These are phyloP conservation scores for Pythium apleroticum DNA, from an alignment of 352 stramenopile species.

Conservation along the genomic window DNA sequence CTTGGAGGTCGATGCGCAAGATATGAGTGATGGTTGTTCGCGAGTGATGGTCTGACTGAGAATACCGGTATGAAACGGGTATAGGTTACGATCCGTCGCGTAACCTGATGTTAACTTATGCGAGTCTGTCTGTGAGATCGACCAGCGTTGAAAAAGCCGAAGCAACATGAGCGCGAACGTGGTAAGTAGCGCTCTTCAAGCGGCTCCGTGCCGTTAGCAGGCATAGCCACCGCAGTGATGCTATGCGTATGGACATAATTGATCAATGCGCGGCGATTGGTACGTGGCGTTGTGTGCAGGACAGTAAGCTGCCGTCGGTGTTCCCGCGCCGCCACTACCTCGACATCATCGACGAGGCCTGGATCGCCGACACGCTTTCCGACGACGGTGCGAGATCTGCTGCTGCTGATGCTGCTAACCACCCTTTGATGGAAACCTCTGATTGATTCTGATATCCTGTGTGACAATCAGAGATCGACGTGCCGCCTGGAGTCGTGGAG, in stretches of 20 bases:
- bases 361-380: slow-evolving; percentile 77
- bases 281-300: slow-evolving; percentile 27
- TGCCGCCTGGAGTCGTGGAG: slow-evolving; percentile 49
- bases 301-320: slow-evolving; percentile 68
- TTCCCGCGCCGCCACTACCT: slow-evolving; percentile 73
- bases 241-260: background rate
- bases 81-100: background rate
- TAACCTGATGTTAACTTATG: background rate
- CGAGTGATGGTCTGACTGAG: background rate
- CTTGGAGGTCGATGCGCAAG: slow-evolving; percentile 12
- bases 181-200: background rate
- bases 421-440: too few relatives aligned
- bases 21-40: slow-evolving; percentile 10
- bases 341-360: slow-evolving; percentile 82
- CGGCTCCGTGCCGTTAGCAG: background rate
- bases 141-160: background rate
- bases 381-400: slow-evolving; percentile 53
- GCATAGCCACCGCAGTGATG: background rate
- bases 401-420: too few relatives aligned
- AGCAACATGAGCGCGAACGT: slow-evolving; percentile 11
- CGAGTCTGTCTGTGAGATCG: too few relatives aligned
- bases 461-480: slow-evolving; percentile 59
- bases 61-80: background rate
- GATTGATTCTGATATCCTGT: background rate
- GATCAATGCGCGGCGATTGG: background rate